Base-by-base conservation (phyloP, 768 basidiomycete genomes). In the Austroboletus festivus region DNA sequence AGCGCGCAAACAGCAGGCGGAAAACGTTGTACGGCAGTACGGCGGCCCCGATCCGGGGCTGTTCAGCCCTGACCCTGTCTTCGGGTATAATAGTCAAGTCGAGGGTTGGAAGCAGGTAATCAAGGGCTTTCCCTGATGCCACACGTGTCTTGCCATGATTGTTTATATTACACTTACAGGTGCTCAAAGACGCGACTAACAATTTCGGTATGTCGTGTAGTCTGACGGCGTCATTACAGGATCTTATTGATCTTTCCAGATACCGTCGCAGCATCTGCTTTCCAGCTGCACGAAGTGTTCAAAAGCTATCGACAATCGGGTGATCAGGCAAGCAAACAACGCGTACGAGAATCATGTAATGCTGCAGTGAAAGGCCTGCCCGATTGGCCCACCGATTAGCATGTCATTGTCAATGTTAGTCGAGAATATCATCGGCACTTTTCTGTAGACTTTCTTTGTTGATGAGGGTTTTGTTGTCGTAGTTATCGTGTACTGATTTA, bases 271-370 rank as follows among this genome's bases (percentile, higher is more conserved):
- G 89, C 88, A 1, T 84, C 82, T 0, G 71, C 78, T 1, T 83
- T 87, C 65, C 89, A 91, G 68, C 80, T 91, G 71, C 76, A 79
- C 54, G 89, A 91, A 60, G 86, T 87, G 18, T 81, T 78, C 55
- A 55, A 72, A 18, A 83, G 83, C 8, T 91, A 91, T 59, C 79
- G 86, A 23, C 85, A 86, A 40, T 89, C 89, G 7, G 73, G 75
- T 3, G 89, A 91, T 63, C 46, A 71, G 22, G 79, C 85, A 6
- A 85, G 86, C 59, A 90, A 88, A 63, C 73, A 73, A 19, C 80
- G 87, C 20, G 89, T 91, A 10, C 79, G 86, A 26, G 87, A 91
- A 63, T 81, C 84, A 3, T 83, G 82, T 42, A 91, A 91, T 58
- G 86, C 86, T 12, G 85, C 89, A 6, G 62, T 91, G 39, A 73